phyloP scores from a whole-genome alignment of 2,329 filamentous ascomycete genomes.

The Colletotrichum cuscutae region DNA sequence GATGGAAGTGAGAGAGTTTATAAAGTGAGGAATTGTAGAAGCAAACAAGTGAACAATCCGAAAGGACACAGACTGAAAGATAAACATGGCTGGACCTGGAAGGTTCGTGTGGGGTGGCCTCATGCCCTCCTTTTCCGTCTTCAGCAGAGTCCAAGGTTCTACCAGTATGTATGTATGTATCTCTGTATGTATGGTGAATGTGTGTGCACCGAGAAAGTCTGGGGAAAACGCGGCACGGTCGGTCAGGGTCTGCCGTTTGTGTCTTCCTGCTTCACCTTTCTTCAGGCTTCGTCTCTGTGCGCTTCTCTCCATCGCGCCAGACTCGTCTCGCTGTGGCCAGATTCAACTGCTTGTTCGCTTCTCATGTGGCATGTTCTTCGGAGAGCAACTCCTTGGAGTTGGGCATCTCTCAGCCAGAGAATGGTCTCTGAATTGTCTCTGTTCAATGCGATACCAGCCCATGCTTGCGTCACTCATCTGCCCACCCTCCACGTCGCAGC shows the following conservation, averaged over 20 bases:
- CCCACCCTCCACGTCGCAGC: constrained; percentile 20
- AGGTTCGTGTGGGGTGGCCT: constrained; percentile 19
- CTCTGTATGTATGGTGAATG: background rate
- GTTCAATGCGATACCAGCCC: background rate
- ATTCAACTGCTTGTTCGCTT: background rate
- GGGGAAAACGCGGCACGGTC: background rate
- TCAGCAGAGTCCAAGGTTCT: background rate
- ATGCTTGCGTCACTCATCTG: constrained; percentile 32
- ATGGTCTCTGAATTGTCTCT: background rate
- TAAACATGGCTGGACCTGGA: constrained; percentile 14
- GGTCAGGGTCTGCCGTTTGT: background rate
- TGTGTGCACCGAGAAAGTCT: background rate
- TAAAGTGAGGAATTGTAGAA: background rate
- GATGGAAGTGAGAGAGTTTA: background rate
- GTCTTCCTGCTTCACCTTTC: background rate
- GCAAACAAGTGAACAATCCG: background rate
- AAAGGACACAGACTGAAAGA: background rate
- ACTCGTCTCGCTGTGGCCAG: background rate
- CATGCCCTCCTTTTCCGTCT: background rate
- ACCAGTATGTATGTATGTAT: too few relatives aligned
- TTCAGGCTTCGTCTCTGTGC: background rate
- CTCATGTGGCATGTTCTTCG: background rate
- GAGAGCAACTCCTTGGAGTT: background rate
- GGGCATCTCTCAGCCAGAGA: background rate
- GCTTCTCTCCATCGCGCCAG: background rate